Evolutionary conservation across 2,329 filamentous ascomycete species (phyloP), one percentile per base, ranked within the genome.

Genomic region (Alternaria infectoria): DNA sequence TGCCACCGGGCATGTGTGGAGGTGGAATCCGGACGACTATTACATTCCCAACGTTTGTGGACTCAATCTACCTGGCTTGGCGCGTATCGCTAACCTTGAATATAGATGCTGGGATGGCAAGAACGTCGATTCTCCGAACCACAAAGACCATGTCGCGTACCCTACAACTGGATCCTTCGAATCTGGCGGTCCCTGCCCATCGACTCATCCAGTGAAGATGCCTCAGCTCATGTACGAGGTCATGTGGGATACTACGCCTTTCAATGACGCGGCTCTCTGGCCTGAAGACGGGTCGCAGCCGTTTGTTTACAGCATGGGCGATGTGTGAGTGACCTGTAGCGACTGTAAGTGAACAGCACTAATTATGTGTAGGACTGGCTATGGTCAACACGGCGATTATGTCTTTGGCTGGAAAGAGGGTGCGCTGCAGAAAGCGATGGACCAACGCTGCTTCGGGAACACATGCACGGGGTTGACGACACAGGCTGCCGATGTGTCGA

Each of bases 111-210:
- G 83, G 83, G 82, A 85, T 63, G 83, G 83, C 61, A 80, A 79
- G 69, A 83, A 84, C 72, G 51, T 81, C 6, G 85, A 87, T 69
- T 84, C 84, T 23, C 59, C 73, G 0, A 83, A 89, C 75, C 87
- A 89, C 82, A 85, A 83, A 78, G 82, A 82, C 65, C 88, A 83
- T 66, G 80, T 83, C n/a, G 74, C 69, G 72, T 82, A 56, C 68
- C 69, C 68, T 66, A 43, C 46, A 26, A 56, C 56, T 15, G 69
- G 69, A 1, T 66, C 68, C 4, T 74, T 74, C 44, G 70, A 74
- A 50, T 68, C 63, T 45, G 61, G 61, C 17, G 72, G 71, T 4
- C 62, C 70, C 5, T 83, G 82, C 65, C 81, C 81, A 1, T 61
- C 77, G 1, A 77, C 78, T 0, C 81, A 83, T 74, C 82, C 82